These are phyloP conservation scores for Luvunga scandens DNA, from an alignment of 345 rosid genomes.

Conservation along the genomic window DNA sequence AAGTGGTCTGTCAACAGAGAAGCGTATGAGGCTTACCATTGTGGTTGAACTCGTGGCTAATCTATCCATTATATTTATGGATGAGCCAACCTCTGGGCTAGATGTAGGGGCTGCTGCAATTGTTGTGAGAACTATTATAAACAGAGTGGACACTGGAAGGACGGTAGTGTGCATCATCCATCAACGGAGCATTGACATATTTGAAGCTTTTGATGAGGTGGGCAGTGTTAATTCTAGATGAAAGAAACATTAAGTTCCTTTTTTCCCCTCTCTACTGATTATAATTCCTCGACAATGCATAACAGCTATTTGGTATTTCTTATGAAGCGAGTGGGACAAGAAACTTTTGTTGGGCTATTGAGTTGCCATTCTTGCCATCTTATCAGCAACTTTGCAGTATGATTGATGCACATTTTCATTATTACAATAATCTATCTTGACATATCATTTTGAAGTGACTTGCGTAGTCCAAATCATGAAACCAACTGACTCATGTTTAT, in stretches of 20 bases:
- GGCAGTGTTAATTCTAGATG: not conserved
- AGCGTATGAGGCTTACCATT: slow-evolving; percentile 45
- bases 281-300: not conserved
- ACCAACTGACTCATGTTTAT: not conserved
- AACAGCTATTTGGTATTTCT: slow-evolving; percentile 71
- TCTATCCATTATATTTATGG: slow-evolving; percentile 47
- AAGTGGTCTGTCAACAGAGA: slow-evolving; percentile 45
- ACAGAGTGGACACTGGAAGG: slow-evolving; percentile 48
- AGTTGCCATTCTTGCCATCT: slow-evolving; percentile 61
- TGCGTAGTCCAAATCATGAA: not conserved
- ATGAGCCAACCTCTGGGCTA: slow-evolving; percentile 51
- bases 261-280: not conserved
- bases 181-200: slow-evolving; percentile 50
- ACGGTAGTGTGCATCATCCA: slow-evolving; percentile 53
- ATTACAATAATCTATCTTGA: not conserved
- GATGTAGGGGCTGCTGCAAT: slow-evolving; percentile 62
- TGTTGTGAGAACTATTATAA: slow-evolving; percentile 50
- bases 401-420: not conserved
- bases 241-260: no score
- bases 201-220: slow-evolving; percentile 56
- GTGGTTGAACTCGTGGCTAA: slow-evolving; percentile 53
- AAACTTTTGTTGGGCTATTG: slow-evolving; percentile 71
- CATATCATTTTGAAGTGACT: not conserved
- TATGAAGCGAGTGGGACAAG: slow-evolving; percentile 73
- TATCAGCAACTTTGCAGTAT: slow-evolving; percentile 69